phyloP scores from a whole-genome alignment of 1,139 yeast genomes.

The Suhomyces atakaporum region DNA sequence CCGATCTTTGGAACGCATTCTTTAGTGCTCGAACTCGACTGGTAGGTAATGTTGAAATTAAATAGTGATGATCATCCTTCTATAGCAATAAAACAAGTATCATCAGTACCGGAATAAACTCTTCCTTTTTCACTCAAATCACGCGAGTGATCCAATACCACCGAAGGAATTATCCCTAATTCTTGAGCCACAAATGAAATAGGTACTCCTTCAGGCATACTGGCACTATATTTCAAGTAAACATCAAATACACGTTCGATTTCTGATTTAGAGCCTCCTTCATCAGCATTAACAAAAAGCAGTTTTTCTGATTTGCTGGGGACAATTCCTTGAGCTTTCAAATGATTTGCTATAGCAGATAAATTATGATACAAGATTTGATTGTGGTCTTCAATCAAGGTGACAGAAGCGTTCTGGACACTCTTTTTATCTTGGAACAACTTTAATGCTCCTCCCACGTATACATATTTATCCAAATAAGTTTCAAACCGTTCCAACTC shows the following conservation, averaged over 20 bases:
- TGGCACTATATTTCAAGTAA: slow-evolving; percentile 50
- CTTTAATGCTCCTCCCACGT: slow-evolving; percentile 71
- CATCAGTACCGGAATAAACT: slow-evolving; percentile 69
- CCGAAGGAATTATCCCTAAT: slow-evolving; percentile 50
- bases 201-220: slow-evolving; percentile 77
- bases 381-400: slow-evolving; percentile 66
- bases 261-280: slow-evolving; percentile 27
- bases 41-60: not conserved
- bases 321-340: slow-evolving; percentile 49
- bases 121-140: slow-evolving; percentile 64
- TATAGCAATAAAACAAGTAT: slow-evolving; percentile 49
- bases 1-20: slow-evolving; percentile 63
- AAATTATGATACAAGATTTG: slow-evolving; percentile 77
- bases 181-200: slow-evolving; percentile 59
- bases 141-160: slow-evolving; percentile 50
- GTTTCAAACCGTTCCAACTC: slow-evolving; percentile 34
- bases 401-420: slow-evolving; percentile 64
- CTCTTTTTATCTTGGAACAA: slow-evolving; percentile 68
- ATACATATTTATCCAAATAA: slow-evolving; percentile 53
- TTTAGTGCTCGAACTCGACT: slow-evolving; percentile 35
- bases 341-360: slow-evolving; percentile 66
- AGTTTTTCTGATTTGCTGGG: slow-evolving; percentile 16
- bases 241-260: slow-evolving; percentile 50
- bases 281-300: slow-evolving; percentile 21
- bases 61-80: no score